phyloP scores from a whole-genome alignment of 169 alveolate genomes.

The Eimeria sp. region DNA sequence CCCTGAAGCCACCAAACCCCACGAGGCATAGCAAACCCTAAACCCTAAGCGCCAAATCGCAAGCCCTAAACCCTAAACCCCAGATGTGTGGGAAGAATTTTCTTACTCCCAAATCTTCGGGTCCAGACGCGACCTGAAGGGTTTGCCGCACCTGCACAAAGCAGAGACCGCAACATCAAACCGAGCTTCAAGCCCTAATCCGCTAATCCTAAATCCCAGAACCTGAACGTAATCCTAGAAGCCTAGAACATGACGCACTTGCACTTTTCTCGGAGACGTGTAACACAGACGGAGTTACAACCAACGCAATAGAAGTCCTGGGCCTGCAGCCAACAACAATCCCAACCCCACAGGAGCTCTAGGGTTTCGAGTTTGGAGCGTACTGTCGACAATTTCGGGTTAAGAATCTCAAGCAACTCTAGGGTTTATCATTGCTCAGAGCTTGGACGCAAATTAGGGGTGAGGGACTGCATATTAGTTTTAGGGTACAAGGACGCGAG shows the following conservation, averaged over 20 bases:
- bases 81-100: background rate
- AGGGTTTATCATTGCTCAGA: background rate
- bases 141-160: conserved; percentile 55
- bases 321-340: conserved; percentile 13
- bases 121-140: conserved; percentile 40
- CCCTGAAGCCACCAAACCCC: conserved; percentile 39
- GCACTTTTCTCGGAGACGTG: conserved; percentile 38
- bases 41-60: conserved; percentile 17
- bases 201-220: conserved; percentile 24
- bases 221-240: background rate
- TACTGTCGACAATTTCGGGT: background rate
- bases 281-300: conserved; percentile 17
- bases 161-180: background rate
- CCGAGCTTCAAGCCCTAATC: conserved; percentile 19
- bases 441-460: background rate
- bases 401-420: no score
- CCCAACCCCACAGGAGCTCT: background rate
- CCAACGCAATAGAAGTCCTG: conserved; percentile 44
- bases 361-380: background rate
- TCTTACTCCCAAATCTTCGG: conserved; percentile 63
- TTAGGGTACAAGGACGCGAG: no score
- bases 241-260: conserved; percentile 10
- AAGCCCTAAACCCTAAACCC: conserved; percentile 31
- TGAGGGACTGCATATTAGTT: background rate
- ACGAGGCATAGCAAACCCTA: background rate